Conservation (phyloP, 2,329 filamentous ascomycete genomes). For the Cercospora citrullina region DNA sequence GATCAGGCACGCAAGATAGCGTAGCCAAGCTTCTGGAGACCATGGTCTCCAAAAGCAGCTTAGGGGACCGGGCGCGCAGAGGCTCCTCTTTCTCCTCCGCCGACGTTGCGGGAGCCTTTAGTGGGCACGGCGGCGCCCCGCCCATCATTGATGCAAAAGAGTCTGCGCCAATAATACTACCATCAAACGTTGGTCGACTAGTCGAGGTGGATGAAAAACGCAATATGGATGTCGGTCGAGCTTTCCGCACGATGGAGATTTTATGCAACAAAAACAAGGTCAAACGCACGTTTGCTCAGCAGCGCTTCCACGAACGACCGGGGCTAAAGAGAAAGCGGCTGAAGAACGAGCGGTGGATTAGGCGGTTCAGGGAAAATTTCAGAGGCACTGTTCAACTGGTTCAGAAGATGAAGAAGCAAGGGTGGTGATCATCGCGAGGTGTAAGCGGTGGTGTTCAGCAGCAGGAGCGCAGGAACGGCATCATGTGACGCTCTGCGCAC, state of each 20-base stretch:
- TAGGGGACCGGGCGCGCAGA: not conserved
- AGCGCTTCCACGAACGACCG: slow-evolving; percentile 72
- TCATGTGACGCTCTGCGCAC: not conserved
- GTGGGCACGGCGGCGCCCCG: not conserved
- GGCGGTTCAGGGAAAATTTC: slow-evolving; percentile 69
- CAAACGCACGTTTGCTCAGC: slow-evolving; percentile 54
- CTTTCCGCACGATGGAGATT: slow-evolving; percentile 49
- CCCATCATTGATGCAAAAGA: not conserved
- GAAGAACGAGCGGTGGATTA: slow-evolving; percentile 66
- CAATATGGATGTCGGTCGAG: slow-evolving; percentile 51
- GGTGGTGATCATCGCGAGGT: slow-evolving; percentile 59
- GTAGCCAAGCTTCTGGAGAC: slow-evolving; percentile 21
- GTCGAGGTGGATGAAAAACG: slow-evolving; percentile 39
- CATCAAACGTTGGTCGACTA: slow-evolving; percentile 44
- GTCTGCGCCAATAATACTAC: slow-evolving; percentile 36
- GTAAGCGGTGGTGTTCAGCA: not conserved
- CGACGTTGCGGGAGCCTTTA: not conserved
- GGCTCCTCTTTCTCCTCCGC: not conserved
- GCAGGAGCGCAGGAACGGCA: not conserved
- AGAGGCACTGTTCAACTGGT: slow-evolving; percentile 64
- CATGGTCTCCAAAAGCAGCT: slow-evolving; percentile 1
- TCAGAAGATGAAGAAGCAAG: slow-evolving; percentile 70
- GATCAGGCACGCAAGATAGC: slow-evolving; percentile 15
- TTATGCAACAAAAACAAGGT: slow-evolving; percentile 59
- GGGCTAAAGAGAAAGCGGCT: slow-evolving; percentile 78